Conservation (phyloP, 78 protist genomes). For the Dictyostelium discoideum region DNA sequence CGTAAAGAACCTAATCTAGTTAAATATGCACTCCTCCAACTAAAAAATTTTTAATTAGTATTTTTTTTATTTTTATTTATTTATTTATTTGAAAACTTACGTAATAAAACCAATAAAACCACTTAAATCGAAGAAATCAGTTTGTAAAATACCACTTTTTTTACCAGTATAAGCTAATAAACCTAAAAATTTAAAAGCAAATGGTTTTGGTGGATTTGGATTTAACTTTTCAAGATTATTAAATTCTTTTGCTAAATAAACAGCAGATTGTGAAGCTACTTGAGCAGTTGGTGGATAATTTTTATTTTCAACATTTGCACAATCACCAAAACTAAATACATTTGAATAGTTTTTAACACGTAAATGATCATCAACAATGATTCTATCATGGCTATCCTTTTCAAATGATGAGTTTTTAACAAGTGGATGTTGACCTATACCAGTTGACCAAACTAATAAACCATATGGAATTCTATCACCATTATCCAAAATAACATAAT, state of each 20-base stretch:
- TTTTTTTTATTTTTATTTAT: background rate
- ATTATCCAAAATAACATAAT: background rate
- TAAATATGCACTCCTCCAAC: slow-evolving; percentile 90
- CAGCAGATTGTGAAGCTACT: slow-evolving; percentile 83
- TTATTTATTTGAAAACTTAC: background rate
- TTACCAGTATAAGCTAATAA: slow-evolving; percentile 86
- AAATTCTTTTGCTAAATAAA: slow-evolving; percentile 73
- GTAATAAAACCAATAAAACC: slow-evolving; percentile 80
- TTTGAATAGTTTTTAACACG: slow-evolving; percentile 1
- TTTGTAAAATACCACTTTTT: slow-evolving; percentile 40
- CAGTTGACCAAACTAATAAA: slow-evolving; percentile 68
- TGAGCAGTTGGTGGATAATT: slow-evolving; percentile 85
- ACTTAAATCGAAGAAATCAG: background rate
- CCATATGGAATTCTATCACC: slow-evolving; percentile 50
- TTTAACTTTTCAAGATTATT: background rate
- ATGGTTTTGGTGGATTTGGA: background rate
- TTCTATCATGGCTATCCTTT: slow-evolving; percentile 56
- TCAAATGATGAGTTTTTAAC: background rate
- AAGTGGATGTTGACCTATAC: slow-evolving; percentile 40
- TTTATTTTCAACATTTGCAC: slow-evolving; percentile 41
- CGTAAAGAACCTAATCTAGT: slow-evolving; percentile 82
- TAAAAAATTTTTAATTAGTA: background rate
- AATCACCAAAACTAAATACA: slow-evolving; percentile 87
- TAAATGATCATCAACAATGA: slow-evolving; percentile 41
- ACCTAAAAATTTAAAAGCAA: slow-evolving; percentile 75